Evolutionary conservation across 164 flowering plant genomes (phyloP), one percentile per base, ranked within the genome.

Genomic region (Magnolia kwangsiensis): DNA sequence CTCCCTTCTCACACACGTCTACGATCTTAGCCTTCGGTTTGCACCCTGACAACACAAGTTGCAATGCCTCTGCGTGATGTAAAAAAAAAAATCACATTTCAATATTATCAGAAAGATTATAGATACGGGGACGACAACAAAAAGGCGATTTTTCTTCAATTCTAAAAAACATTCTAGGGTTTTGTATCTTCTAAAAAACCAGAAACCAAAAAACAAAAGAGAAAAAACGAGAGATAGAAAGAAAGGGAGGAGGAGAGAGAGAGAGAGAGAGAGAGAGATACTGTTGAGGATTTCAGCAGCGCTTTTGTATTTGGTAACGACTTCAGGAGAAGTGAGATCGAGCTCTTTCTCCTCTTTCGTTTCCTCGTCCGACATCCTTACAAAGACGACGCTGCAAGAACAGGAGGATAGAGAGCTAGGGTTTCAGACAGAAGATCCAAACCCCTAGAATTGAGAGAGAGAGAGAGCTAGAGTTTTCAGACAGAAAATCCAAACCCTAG

Each of bases 251-350:
- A 65, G 61, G 67, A 81, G 18, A 37, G 68, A 37, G 7, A 51
- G 1, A 64, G 3, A 73, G 13, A 51, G 8, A 19, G 23, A 65
- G 58, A 61, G 67, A 81, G 10, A 29, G 69, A 24, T 72, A 92
- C 97, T 91, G 85, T 94, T 94, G 59, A 90, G 82, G 72, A 92
- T 91, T 81, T 94, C 97, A 13, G 98, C 94, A 9, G 97, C 98
- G 79, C 82, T 87, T 80, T 94, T 94, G 88, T 94, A 94, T 78
- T 94, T 94, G 78, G 94, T 92, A 75, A 94, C 98, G 37, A 94
- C 98, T 72, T 91, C 96, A 72, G 92, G 89, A 79, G 92, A 88
- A 61, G 88, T 67, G 83, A 94, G 98, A 90, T 94, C 98, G 84
- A 92, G 76, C 96, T 92, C 96, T 86, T 82, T 87, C 95, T 92